Evolutionary conservation across 768 basidiomycete genomes (phyloP), one percentile per base, ranked within the genome.

Genomic region (Mycena epipterygia): DNA sequence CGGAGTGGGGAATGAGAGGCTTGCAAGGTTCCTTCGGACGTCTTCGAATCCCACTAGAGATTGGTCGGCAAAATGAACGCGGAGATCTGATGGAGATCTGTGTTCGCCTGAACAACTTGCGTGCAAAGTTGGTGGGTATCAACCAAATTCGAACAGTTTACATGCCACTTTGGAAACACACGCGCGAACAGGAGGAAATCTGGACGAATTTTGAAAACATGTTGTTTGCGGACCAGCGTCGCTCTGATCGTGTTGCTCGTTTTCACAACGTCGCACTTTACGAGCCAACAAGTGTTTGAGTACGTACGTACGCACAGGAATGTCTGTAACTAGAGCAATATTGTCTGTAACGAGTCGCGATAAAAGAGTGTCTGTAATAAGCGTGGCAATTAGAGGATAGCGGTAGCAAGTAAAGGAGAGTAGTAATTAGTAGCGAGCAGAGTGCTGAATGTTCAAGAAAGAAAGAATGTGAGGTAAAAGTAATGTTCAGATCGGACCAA

Each of bases 191-290:
- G 7, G 56, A 57, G 56, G 12, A 57, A 23, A 32, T 57, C 4
- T 57, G 56, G 56, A 13, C 3, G 4, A 41, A 57, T 53, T 53
- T 53, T 53, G n/a, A n/a, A n/a, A n/a, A n/a, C n/a, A n/a, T n/a
- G n/a, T n/a, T n/a, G n/a, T n/a, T n/a, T n/a, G n/a, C 5, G 21
- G 39, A 58, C 16, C 39, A 58, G 41, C 41, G 41, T 6, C 33
- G 35, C 3, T 41, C 35, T 14, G 57, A 58, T 21, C 41, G 39
- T 13, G 57, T 58, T 2, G 57, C 41, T 7, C 14, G 35, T 3
- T 57, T 39, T 57, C 55, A 57, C 12, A 57, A 57, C 25, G 25
- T 57, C 9, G 55, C 55, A 25, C 23, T 57, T 16, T 57, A 39
- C 13, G 35, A 23, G 35, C 25, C 37, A 29, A 42, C 27, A 30